Evolutionary conservation across 2,329 filamentous ascomycete genomes (phyloP).

Genomic region (Neofusicoccum ribis): DNA sequence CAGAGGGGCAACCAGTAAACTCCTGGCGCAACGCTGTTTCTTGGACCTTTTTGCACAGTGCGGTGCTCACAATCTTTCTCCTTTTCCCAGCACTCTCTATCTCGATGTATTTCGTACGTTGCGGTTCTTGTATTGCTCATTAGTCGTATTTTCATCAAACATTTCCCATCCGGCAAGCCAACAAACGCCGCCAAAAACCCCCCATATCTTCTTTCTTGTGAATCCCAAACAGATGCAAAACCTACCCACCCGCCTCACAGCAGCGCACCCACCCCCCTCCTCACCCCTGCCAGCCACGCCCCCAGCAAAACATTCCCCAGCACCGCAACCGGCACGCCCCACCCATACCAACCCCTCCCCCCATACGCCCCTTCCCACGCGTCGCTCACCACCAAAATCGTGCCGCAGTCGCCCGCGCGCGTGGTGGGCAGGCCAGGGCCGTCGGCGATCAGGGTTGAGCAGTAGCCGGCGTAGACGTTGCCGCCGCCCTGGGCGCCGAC

Average conservation of each 20-base stretch:
- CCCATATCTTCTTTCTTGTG: background rate
- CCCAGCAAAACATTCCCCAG: slow-evolving; percentile 23
- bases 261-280: slow-evolving; percentile 19
- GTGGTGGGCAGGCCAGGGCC: slow-evolving; percentile 37
- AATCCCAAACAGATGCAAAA: background rate
- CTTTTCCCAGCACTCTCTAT: background rate
- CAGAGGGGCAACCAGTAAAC: slow-evolving; percentile 45
- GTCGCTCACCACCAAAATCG: slow-evolving; percentile 37
- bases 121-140: slow-evolving; percentile 23
- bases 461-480: slow-evolving; percentile 32
- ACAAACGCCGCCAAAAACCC: background rate
- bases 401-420: slow-evolving; percentile 37
- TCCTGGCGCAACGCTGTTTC: background rate
- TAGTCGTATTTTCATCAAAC: slow-evolving; percentile 21
- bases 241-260: slow-evolving; percentile 21
- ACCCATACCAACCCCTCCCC: slow-evolving; percentile 1
- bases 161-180: background rate
- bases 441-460: slow-evolving; percentile 37
- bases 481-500: slow-evolving; percentile 24
- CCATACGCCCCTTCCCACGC: slow-evolving; percentile 2
- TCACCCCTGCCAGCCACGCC: slow-evolving; percentile 24
- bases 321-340: background rate
- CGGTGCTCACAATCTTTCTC: background rate
- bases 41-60: background rate
- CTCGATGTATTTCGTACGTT: background rate